These are phyloP conservation scores for Calocera cornea DNA, from an alignment of 768 basidiomycete genomes.

Conservation along the genomic window DNA sequence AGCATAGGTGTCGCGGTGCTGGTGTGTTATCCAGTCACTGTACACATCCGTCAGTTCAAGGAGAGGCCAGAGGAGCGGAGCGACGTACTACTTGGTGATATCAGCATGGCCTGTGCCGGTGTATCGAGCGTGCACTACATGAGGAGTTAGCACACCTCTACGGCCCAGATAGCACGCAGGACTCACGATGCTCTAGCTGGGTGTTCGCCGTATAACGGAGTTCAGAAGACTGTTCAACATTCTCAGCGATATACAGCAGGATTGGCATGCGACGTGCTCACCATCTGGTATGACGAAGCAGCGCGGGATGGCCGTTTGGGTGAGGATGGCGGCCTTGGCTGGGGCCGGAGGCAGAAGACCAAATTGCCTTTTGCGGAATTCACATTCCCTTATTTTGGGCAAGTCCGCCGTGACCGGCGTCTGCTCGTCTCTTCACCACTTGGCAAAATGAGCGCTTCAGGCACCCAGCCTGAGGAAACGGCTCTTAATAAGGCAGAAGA, in stretches of 20 bases:
- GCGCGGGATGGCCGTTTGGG: slow-evolving; percentile 7
- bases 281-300: slow-evolving; percentile 11
- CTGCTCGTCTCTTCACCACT: not conserved
- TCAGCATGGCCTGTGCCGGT: slow-evolving; percentile 97
- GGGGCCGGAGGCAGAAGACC: not conserved
- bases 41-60: not conserved
- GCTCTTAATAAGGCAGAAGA: slow-evolving; percentile 2
- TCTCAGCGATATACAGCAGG: not conserved
- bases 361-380: not conserved
- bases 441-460: slow-evolving; percentile 16
- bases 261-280: slow-evolving; percentile 10
- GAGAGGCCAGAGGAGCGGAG: not conserved
- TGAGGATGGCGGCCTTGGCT: slow-evolving; percentile 11
- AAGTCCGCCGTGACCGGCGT: too few species aligned
- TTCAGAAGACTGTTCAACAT: slow-evolving; percentile 57
- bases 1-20: slow-evolving; percentile 88
- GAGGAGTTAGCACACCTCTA: slow-evolving; percentile 14
- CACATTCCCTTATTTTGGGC: not conserved
- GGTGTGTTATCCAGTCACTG: slow-evolving; percentile 96
- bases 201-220: slow-evolving; percentile 92
- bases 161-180: too few species aligned
- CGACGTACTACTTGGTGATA: slow-evolving; percentile 79
- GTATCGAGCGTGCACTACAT: slow-evolving; percentile 81
- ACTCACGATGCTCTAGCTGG: slow-evolving; percentile 84
- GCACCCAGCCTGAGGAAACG: not conserved